Conservation (phyloP, 2,329 filamentous ascomycete genomes). For the Dendrostoma leiphaemia region DNA sequence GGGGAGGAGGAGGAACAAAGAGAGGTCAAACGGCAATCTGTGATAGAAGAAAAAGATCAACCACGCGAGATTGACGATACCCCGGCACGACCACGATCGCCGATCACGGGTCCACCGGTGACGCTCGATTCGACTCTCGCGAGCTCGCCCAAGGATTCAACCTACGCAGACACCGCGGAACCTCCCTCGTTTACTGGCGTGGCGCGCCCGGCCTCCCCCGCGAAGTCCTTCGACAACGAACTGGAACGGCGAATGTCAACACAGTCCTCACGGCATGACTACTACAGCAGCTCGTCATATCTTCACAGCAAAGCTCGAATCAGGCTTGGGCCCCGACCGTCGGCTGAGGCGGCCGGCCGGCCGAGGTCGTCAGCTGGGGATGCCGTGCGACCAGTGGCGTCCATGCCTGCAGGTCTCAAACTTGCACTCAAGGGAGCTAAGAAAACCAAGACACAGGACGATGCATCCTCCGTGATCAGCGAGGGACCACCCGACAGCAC, state of each 20-base stretch:
- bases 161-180: conserved; percentile 49
- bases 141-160: conserved; percentile 45
- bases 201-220: conserved; percentile 42
- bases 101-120: conserved; percentile 37
- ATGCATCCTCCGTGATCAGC: conserved; percentile 29
- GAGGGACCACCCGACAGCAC: conserved; percentile 37
- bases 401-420: conserved; percentile 79
- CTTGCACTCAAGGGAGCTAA: conserved; percentile 58
- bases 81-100: conserved; percentile 28
- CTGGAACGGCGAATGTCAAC: conserved; percentile 44
- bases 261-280: conserved; percentile 50
- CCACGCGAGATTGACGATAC: conserved; percentile 23
- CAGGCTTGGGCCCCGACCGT: conserved; percentile 84
- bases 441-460: conserved; percentile 43
- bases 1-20: conserved; percentile 70
- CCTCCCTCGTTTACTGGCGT: conserved; percentile 51
- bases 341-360: conserved; percentile 60
- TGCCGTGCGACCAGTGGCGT: conserved; percentile 69
- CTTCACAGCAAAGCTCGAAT: conserved; percentile 71
- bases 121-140: conserved; percentile 53
- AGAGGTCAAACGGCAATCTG: conserved; percentile 57
- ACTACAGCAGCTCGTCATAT: conserved; percentile 49
- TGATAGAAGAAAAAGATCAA: conserved; percentile 45
- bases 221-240: conserved; percentile 40
- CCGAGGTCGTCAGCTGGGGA: conserved; percentile 53